Percentiles rank a stretch among this genome's conserved stretches.
Evolutionary conservation across 257 asterid genomes (phyloP).

Genomic region (Hygrophila difformis): DNA sequence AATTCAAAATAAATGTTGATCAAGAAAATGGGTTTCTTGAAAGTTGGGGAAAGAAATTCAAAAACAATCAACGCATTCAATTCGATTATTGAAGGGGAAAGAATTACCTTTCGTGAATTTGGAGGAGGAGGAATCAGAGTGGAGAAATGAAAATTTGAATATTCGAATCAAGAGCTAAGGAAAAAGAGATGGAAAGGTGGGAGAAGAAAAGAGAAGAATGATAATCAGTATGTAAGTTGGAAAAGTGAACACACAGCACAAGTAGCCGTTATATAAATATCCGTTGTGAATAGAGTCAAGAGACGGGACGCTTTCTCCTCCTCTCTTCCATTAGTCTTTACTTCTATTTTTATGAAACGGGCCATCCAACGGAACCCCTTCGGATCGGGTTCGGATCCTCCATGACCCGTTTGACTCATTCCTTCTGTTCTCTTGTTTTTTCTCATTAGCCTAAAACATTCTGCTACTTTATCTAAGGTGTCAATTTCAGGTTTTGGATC

Average conservation of each 20-base stretch:
- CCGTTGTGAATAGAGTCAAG: slow-evolving; percentile 43
- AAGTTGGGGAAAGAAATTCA: not conserved
- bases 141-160: no score
- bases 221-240: slow-evolving; percentile 11
- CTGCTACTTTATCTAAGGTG: no score
- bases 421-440: not conserved
- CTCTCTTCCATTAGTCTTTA: no score
- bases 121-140: not conserved
- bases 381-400: not conserved
- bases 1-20: not conserved
- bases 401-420: not conserved
- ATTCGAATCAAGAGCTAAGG: not conserved
- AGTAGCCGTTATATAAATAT: slow-evolving; percentile 41
- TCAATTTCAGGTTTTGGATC: no score
- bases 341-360: no score
- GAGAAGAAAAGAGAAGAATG: not conserved
- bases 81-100: not conserved
- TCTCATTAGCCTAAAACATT: no score
- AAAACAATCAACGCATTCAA: no score
- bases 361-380: not conserved
- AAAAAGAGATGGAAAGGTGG: not conserved
- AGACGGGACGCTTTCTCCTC: no score
- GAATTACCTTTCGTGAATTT: not conserved
- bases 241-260: slow-evolving; percentile 17
- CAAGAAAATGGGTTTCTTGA: slow-evolving; percentile 8